Evolutionary conservation across 495 filamentous ascomycete genomes (phyloP).

Genomic region (Entonaema liquescens): DNA sequence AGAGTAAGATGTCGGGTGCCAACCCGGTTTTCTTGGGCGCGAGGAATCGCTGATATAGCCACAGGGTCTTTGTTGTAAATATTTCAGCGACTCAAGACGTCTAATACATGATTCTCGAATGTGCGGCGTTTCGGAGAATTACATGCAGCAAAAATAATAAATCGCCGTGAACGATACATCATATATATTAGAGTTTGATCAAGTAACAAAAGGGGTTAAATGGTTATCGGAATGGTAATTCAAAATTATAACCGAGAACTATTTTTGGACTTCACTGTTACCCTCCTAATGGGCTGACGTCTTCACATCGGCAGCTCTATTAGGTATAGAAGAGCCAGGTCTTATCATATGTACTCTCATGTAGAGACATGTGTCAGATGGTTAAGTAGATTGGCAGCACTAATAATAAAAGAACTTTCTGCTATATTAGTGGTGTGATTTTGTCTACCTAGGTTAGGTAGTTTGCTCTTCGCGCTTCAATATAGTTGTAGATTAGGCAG

Average conservation of each 20-base stretch:
- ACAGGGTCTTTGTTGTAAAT: neutral
- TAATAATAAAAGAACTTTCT: too few relatives aligned
- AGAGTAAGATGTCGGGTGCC: neutral
- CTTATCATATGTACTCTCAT: neutral
- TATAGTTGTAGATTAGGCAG: too few relatives aligned
- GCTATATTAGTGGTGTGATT: too few relatives aligned
- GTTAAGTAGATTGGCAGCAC: too few relatives aligned
- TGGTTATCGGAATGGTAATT: conserved; percentile 1
- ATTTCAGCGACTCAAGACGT: neutral
- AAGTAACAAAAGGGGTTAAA: conserved; percentile 3
- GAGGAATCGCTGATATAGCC: neutral
- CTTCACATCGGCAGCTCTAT: neutral
- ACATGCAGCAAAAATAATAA: neutral
- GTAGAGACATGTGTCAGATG: neutral
- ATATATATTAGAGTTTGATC: neutral
- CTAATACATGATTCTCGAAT: neutral
- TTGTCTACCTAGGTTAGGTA: too few relatives aligned
- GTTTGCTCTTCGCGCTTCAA: too few relatives aligned
- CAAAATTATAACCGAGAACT: neutral
- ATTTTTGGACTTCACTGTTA: conserved; percentile 1
- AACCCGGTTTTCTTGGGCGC: neutral
- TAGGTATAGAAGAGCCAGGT: neutral
- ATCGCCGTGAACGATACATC: neutral
- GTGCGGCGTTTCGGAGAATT: neutral
- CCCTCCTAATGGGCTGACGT: neutral